These are phyloP conservation scores for Elsinoe batatas DNA, from an alignment of 2,329 filamentous ascomycete genomes.

Conservation along the genomic window DNA sequence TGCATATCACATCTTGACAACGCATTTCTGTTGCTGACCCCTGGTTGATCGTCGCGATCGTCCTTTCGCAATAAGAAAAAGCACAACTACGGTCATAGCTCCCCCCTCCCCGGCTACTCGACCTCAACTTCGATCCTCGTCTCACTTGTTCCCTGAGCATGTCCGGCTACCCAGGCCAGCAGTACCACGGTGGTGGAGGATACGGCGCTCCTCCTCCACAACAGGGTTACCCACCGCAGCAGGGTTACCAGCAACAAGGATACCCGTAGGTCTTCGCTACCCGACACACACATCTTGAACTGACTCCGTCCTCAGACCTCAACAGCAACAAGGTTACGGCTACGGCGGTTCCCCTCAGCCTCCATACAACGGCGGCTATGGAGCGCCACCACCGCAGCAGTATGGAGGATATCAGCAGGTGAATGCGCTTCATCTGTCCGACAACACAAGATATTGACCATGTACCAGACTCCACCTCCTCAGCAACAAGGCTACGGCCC, in stretches of 20 bases:
- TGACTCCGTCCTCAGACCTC: slow-evolving; percentile 6
- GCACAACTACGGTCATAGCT: slow-evolving; percentile 8
- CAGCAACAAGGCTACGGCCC: slow-evolving; percentile 14
- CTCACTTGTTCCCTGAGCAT: slow-evolving; percentile 11
- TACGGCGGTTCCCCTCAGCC: slow-evolving; percentile 29
- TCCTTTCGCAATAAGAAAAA: not conserved
- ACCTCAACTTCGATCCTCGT: not conserved
- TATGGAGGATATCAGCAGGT: slow-evolving; percentile 34
- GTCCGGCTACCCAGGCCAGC: slow-evolving; percentile 16
- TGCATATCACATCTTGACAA: slow-evolving; percentile 9
- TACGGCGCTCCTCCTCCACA: slow-evolving; percentile 33
- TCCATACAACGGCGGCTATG: slow-evolving; percentile 28
- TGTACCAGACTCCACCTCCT: slow-evolving; percentile 14
- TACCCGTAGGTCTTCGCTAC: not conserved
- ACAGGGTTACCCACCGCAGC: slow-evolving; percentile 17
- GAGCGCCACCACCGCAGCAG: slow-evolving; percentile 27
- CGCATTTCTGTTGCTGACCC: not conserved
- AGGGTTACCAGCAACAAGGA: slow-evolving; percentile 5
- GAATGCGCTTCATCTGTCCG: slow-evolving; percentile 12
- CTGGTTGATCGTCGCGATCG: slow-evolving; percentile 11
- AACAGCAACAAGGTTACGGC: slow-evolving; percentile 20
- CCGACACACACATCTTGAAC: not conserved
- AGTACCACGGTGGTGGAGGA: slow-evolving; percentile 24
- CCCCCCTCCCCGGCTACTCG: not conserved
- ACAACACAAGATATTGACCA: not conserved